A percentile compares a stretch with the other conserved stretches of the same genome.
phyloP scores from a whole-genome alignment of 2,329 filamentous ascomycete species.

The Didymosphaeria variabile region DNA sequence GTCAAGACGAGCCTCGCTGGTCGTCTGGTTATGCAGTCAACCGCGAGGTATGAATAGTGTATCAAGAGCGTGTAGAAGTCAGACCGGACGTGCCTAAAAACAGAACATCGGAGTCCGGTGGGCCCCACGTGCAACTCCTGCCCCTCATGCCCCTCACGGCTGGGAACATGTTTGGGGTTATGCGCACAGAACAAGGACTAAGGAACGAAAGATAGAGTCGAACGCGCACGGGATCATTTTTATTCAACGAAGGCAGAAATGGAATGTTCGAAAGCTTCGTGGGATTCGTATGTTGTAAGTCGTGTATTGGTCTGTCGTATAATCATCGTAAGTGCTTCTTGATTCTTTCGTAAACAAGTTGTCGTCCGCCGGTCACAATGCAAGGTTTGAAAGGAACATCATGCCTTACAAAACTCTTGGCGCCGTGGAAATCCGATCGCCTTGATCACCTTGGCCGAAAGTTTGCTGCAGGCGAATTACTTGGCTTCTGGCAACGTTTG shows the following conservation, averaged over 20 bases:
- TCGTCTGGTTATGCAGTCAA: not conserved
- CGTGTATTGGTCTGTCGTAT: no score
- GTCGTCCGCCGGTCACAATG: not conserved
- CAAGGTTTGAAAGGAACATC: constrained; percentile 1
- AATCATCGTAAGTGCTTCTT: not conserved
- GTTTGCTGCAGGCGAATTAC: constrained; percentile 10
- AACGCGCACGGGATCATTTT: not conserved
- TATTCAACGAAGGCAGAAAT: not conserved
- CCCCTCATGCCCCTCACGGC: not conserved
- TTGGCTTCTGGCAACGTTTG: constrained; percentile 18
- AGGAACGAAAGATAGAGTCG: not conserved
- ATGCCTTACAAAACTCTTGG: constrained; percentile 7
- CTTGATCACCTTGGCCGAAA: constrained; percentile 7
- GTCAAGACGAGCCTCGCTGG: not conserved
- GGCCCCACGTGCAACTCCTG: not conserved
- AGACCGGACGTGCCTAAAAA: constrained; percentile 6
- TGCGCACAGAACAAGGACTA: not conserved
- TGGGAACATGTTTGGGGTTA: constrained; percentile 1
- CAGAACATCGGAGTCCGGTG: constrained; percentile 5
- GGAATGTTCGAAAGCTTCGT: not conserved
- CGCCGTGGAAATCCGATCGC: not conserved
- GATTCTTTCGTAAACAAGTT: not conserved
- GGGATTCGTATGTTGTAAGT: not conserved
- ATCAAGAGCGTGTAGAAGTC: constrained; percentile 11
- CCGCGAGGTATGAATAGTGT: constrained; percentile 1